These are phyloP conservation scores for Colletotrichum salicis DNA, from an alignment of 2,329 filamentous ascomycete genomes.

Conservation along the genomic window DNA sequence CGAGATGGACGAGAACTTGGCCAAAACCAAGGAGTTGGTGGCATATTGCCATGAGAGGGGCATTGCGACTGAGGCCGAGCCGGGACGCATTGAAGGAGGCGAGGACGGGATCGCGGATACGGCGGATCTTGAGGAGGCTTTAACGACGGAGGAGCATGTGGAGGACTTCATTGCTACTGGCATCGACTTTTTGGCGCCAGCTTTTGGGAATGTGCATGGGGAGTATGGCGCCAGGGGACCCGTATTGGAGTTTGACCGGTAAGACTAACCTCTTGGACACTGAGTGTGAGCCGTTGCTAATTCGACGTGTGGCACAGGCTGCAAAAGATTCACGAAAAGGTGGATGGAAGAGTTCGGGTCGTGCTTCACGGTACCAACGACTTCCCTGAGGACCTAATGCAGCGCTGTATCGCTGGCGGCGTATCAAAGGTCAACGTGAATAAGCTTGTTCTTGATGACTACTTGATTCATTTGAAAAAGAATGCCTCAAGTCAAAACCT, in stretches of 20 bases:
- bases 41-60: constrained; percentile 70
- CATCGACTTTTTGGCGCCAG: constrained; percentile 79
- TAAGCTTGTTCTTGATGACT: constrained; percentile 52
- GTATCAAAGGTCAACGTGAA: constrained; percentile 64
- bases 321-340: constrained; percentile 16
- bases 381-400: constrained; percentile 54
- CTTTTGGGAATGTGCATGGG: constrained; percentile 82
- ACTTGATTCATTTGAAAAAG: constrained; percentile 42
- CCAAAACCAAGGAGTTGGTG: constrained; percentile 69
- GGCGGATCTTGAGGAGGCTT: constrained; percentile 54
- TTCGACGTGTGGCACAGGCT: not conserved
- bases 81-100: constrained; percentile 70
- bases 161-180: constrained; percentile 77
- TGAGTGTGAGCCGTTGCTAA: not conserved
- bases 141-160: constrained; percentile 77
- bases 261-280: not conserved
- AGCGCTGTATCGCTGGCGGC: constrained; percentile 55
- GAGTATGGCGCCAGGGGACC: constrained; percentile 75
- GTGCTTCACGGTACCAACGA: constrained; percentile 62
- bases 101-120: constrained; percentile 76
- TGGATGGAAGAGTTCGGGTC: constrained; percentile 36
- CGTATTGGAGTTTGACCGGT: constrained; percentile 65
- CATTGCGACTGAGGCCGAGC: constrained; percentile 76
- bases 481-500: constrained; percentile 48
- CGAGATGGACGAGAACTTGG: constrained; percentile 75